Evolutionary conservation across 2,329 filamentous ascomycete genomes (phyloP).

Genomic region (Colletotrichum sp.): DNA sequence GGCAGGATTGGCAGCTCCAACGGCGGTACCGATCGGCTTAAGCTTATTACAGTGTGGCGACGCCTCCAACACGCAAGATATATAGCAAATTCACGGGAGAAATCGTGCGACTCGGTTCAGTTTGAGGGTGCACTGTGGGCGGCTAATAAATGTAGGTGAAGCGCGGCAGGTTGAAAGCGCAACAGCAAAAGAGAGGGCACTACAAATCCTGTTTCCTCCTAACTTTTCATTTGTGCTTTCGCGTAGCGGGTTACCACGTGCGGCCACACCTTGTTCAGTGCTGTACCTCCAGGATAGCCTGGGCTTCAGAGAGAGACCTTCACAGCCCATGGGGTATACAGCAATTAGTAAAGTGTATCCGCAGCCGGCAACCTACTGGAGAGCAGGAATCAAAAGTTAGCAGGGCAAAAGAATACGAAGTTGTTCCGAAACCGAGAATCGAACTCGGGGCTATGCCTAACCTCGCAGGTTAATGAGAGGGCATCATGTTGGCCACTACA

Average conservation of each 20-base stretch:
- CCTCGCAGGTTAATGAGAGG: slow-evolving; percentile 3
- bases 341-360: neutral
- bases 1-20: neutral
- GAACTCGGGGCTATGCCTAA: slow-evolving; percentile 20
- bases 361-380: neutral
- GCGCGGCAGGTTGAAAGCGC: neutral
- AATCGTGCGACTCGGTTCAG: neutral
- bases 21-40: neutral
- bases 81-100: neutral
- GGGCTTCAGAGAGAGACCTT: neutral
- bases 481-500: slow-evolving; percentile 21
- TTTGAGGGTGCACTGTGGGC: neutral
- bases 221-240: neutral
- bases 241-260: too few species aligned
- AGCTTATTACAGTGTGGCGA: neutral
- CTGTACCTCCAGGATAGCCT: neutral
- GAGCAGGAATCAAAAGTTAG: accelerated
- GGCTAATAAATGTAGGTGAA: neutral
- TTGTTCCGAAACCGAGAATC: slow-evolving; percentile 16
- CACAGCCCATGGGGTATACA: accelerated
- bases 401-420: neutral
- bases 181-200: neutral
- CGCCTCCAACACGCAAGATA: neutral
- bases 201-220: neutral
- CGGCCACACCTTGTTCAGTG: neutral